Base-by-base conservation (phyloP, 192 early-diverging fungal genomes). In the Backusella circina region DNA sequence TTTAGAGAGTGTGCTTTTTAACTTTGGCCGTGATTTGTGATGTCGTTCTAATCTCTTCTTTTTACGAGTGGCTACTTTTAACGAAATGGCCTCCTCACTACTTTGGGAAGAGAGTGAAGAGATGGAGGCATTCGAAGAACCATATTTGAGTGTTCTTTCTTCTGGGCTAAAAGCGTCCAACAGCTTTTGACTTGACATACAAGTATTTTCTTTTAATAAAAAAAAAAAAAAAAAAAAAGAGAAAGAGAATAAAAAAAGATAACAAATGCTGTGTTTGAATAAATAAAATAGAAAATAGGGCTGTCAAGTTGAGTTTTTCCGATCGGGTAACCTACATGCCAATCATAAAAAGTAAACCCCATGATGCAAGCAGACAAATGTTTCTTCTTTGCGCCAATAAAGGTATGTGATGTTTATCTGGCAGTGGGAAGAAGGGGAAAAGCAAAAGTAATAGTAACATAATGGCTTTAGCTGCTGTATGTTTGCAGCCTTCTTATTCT, bases 31-130 rank as follows among this genome's bases (percentile, higher is more conserved):
- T 61, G 54, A 61, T 28, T 61, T 61, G 23, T 61, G 54, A 61
- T 61, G 54, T 61, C 54, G 54, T 28, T 61, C 54, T 61, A 61
- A 61, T 61, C 54, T 61, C 54, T 61, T 61, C 54, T 61, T 61
- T 28, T 61, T 61, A 26, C 54, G 54, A 61, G 54, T 61, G 1
- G 54, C 54, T 28, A 61, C 54, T 61, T 61, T 61, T 28, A 61
- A 61, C 23, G 54, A 61, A 61, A 61, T 61, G 54, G 3, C 10
- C 54, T 61, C 54, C 12, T 61, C 54, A 28, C 54, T 61, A 26
- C 54, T 61, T 61, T 61, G 54, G 12, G 54, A 61, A 10, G 54
- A 61, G 12, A 61, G 23, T 28, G 54, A 61, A 26, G 54, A 61
- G 4, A 61, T 61, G 8, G 54, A 61, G 54, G 54, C 54, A 12